These are phyloP conservation scores for Myriosclerotinia duriaeana DNA, from an alignment of 2,329 filamentous ascomycete genomes.

Conservation along the genomic window DNA sequence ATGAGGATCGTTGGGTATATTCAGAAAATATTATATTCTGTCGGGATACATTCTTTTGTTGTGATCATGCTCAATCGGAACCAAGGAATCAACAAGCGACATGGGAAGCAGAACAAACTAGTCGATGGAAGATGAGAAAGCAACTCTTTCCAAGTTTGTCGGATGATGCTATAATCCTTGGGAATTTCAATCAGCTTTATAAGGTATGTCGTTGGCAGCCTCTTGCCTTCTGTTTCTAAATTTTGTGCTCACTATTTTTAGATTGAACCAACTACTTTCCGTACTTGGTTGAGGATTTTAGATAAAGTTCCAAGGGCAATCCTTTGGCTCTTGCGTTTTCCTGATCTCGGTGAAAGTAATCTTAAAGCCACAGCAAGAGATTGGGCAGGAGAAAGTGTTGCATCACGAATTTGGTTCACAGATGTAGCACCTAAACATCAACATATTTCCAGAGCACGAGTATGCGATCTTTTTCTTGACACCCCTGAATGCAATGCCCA, in stretches of 20 bases:
- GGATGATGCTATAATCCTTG: conserved; percentile 85
- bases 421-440: conserved; percentile 94
- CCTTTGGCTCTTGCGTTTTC: conserved; percentile 95
- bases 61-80: conserved; percentile 87
- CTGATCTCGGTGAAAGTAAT: conserved; percentile 86
- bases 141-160: conserved; percentile 81
- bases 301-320: conserved; percentile 81
- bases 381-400: conserved; percentile 86
- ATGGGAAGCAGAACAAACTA: conserved; percentile 80
- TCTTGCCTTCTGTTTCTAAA: background rate
- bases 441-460: conserved; percentile 86
- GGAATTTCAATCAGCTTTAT: conserved; percentile 98
- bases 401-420: conserved; percentile 85
- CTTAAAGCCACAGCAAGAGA: conserved; percentile 73
- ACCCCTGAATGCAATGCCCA: conserved; percentile 98
- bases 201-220: conserved; percentile 61
- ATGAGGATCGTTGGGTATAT: conserved; percentile 84
- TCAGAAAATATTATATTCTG: conserved; percentile 96
- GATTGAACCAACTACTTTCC: conserved; percentile 97
- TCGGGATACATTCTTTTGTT: conserved; percentile 95
- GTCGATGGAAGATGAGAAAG: conserved; percentile 90
- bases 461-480: conserved; percentile 94
- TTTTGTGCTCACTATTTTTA: conserved; percentile 42
- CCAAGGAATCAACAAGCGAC: conserved; percentile 67
- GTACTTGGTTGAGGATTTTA: conserved; percentile 91